Evolutionary conservation across 345 rosid species (phyloP).

Genomic region (Pugionium cornutum): DNA sequence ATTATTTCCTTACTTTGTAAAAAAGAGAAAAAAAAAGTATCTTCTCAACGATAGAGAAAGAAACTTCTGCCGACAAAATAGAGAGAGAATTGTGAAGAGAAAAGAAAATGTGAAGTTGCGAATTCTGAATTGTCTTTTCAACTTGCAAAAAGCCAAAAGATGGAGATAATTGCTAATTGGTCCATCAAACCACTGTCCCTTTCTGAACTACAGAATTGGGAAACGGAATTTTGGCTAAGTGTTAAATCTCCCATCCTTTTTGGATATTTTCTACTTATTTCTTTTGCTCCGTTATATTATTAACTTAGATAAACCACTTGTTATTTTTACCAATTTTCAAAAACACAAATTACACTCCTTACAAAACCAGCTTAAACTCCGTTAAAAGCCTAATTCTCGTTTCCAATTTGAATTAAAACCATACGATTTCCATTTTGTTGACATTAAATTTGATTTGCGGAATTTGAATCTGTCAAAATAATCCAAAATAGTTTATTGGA

Average conservation of each 20-base stretch:
- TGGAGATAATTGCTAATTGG: conserved; percentile 17
- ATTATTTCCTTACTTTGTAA: too few species aligned
- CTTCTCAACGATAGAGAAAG: conserved; percentile 12
- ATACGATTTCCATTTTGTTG: too few species aligned
- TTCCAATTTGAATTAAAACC: too few species aligned
- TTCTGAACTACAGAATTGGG: conserved; percentile 17
- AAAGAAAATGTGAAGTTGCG: conserved; percentile 19
- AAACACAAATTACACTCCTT: too few species aligned
- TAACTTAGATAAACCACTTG: neutral
- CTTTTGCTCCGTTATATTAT: neutral
- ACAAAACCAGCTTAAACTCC: too few species aligned
- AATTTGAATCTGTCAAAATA: too few species aligned
- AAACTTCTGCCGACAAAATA: conserved; percentile 33
- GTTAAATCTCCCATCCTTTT: conserved; percentile 15
- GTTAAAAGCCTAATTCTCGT: too few species aligned
- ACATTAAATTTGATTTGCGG: too few species aligned
- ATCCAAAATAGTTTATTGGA: too few species aligned
- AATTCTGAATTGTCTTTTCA: conserved; percentile 28
- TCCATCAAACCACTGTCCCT: conserved; percentile 33
- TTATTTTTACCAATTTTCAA: too few species aligned
- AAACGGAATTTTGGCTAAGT: conserved; percentile 30
- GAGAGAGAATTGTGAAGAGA: conserved; percentile 15
- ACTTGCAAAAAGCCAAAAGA: conserved; percentile 26
- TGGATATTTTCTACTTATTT: neutral
- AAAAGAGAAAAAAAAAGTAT: neutral